Conservation (phyloP, 352 stramenopile species). For the Globisporangium apiculatum region DNA sequence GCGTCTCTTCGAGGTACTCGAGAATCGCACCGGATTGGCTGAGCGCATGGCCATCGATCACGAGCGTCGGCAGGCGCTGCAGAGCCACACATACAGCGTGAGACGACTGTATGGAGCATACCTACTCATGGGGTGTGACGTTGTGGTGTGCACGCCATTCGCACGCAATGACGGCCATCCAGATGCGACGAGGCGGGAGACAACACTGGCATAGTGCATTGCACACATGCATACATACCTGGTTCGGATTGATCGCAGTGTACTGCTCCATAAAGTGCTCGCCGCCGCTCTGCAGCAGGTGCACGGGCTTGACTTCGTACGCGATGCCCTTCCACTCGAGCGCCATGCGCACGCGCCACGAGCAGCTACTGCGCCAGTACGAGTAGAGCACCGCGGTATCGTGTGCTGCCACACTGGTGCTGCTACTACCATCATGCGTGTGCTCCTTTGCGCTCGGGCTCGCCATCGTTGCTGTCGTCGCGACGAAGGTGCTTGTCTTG, state of each 20-base stretch:
- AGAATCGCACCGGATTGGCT: constrained; percentile 89
- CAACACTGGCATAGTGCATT: neutral
- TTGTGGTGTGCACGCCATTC: no score
- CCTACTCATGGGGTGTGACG: no score
- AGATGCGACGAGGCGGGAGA: neutral
- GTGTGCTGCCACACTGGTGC: constrained; percentile 4
- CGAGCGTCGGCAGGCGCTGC: constrained; percentile 68
- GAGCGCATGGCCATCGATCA: constrained; percentile 64
- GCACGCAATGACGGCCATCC: neutral
- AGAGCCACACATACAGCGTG: constrained; percentile 8
- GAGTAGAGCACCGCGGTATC: constrained; percentile 55
- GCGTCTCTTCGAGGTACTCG: constrained; percentile 90
- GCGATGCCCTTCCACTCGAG: constrained; percentile 81
- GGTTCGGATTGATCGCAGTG: constrained; percentile 61
- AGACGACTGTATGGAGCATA: no score
- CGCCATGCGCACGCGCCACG: constrained; percentile 87
- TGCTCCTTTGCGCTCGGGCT: constrained; percentile 4
- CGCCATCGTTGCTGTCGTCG: constrained; percentile 7
- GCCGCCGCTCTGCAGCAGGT: constrained; percentile 53
- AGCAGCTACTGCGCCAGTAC: constrained; percentile 87
- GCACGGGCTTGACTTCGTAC: constrained; percentile 73
- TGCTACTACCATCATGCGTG: neutral
- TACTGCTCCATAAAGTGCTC: constrained; percentile 52
- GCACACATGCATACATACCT: constrained; percentile 18
- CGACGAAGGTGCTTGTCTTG: neutral